Conservation (phyloP, 768 basidiomycete species). For the Polyporus arcularius region DNA sequence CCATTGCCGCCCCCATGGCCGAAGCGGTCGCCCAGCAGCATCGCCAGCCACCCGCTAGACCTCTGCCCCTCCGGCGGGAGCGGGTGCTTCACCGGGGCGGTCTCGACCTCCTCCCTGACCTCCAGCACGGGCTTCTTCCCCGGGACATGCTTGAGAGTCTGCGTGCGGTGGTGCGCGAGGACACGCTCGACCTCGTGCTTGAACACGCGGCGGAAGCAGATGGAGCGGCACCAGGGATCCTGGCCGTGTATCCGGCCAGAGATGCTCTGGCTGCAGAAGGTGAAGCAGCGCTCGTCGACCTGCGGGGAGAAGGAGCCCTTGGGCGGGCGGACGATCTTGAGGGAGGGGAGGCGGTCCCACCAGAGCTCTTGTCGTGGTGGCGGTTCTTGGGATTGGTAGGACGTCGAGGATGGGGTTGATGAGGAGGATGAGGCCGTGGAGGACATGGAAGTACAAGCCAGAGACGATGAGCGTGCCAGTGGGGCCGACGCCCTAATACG, state of each 20-base stretch:
- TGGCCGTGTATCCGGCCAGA: constrained; percentile 31
- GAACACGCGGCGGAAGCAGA: constrained; percentile 41
- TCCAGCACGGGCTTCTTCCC: constrained; percentile 17
- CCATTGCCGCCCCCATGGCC: neutral
- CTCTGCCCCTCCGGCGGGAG: constrained; percentile 69
- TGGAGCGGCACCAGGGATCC: constrained; percentile 36
- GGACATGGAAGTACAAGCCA: too few species aligned
- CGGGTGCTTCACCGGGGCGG: constrained; percentile 43
- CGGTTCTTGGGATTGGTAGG: constrained; percentile 10
- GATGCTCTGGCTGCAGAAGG: constrained; percentile 36
- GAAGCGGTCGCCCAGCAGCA: constrained; percentile 10
- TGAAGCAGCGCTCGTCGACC: constrained; percentile 38
- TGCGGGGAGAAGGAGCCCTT: constrained; percentile 31
- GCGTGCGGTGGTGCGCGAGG: constrained; percentile 17
- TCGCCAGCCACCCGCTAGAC: constrained; percentile 35
- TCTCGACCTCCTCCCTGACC: constrained; percentile 11
- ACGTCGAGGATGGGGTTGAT: constrained; percentile 1
- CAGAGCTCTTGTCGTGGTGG: constrained; percentile 15
- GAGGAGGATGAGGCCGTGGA: neutral
- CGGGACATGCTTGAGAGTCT: constrained; percentile 6
- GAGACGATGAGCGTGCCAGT: too few species aligned
- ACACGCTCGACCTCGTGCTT: constrained; percentile 35
- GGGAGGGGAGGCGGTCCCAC: constrained; percentile 25
- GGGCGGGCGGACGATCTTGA: constrained; percentile 27
- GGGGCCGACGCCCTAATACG: too few species aligned